A percentile compares a stretch with the other conserved stretches of the same genome.
Conservation (phyloP, 139 green algal genomes). For the Coelastrella sp. region DNA sequence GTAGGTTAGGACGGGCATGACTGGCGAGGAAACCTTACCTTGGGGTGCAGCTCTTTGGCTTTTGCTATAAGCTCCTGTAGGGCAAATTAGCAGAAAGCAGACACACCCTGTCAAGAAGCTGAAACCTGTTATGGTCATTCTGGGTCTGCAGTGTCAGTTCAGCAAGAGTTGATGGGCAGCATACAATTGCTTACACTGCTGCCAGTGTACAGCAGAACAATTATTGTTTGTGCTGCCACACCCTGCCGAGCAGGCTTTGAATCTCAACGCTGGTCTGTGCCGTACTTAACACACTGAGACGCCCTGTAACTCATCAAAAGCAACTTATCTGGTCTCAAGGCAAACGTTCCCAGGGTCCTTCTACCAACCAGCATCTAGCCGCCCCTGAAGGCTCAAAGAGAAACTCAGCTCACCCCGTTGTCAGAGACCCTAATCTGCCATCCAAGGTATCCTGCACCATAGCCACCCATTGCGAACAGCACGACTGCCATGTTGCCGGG, state of each 20-base stretch:
- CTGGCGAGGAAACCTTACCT: constrained; percentile 49
- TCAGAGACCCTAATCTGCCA: constrained; percentile 68
- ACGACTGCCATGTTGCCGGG: constrained; percentile 86
- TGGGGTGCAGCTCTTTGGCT: constrained; percentile 86
- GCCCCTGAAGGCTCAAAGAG: not conserved
- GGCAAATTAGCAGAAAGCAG: not conserved
- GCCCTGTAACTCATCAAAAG: too few relatives aligned
- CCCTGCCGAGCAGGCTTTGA: too few relatives aligned
- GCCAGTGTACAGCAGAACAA: too few relatives aligned
- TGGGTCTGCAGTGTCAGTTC: not conserved
- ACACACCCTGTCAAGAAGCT: not conserved
- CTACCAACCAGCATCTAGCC: too few relatives aligned
- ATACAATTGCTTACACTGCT: too few relatives aligned
- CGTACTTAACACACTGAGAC: too few relatives aligned
- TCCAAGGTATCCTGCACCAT: constrained; percentile 79
- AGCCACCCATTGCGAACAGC: constrained; percentile 77
- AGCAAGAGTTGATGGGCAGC: too few relatives aligned
- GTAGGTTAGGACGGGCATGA: too few relatives aligned
- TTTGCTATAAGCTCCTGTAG: constrained; percentile 61
- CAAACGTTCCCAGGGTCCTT: too few relatives aligned
- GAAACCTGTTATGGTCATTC: not conserved
- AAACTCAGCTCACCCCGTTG: constrained; percentile 42
- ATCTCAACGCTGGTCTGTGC: too few relatives aligned
- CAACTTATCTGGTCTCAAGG: too few relatives aligned
- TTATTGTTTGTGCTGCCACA: too few relatives aligned